phyloP scores from a whole-genome alignment of 192 early-diverging fungal species.

The Gaertneriomyces semiglobifer region DNA sequence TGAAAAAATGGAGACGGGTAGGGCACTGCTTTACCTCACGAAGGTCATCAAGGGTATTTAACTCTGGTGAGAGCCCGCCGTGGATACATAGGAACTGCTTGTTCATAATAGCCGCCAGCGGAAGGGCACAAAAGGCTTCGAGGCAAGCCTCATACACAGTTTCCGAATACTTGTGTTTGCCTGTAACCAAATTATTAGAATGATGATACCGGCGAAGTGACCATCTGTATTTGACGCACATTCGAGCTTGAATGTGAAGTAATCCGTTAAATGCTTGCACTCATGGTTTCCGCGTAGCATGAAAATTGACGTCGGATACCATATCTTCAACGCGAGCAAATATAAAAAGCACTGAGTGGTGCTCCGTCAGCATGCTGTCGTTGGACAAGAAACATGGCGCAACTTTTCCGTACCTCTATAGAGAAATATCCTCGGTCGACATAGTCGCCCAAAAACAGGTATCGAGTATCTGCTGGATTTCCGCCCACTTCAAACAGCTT shows the following conservation, averaged over 20 bases:
- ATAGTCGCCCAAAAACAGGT: constrained; percentile 95
- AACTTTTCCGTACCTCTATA: constrained; percentile 66
- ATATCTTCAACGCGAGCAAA: constrained; percentile 86
- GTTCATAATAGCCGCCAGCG: constrained; percentile 92
- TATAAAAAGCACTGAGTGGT: constrained; percentile 78
- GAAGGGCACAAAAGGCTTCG: constrained; percentile 86
- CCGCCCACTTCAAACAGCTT: constrained; percentile 98
- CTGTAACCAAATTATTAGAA: constrained; percentile 38
- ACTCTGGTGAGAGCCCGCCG: constrained; percentile 90
- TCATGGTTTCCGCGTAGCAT: constrained; percentile 96
- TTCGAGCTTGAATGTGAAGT: constrained; percentile 98
- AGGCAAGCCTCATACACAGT: constrained; percentile 87
- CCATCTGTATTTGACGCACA: constrained; percentile 49
- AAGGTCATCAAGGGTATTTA: constrained; percentile 89
- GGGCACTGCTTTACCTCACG: constrained; percentile 42
- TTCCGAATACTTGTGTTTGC: constrained; percentile 91
- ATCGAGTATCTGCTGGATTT: constrained; percentile 82
- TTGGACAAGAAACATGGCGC: neutral
- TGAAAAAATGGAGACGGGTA: constrained; percentile 1
- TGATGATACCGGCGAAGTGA: neutral
- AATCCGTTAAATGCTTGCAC: constrained; percentile 94
- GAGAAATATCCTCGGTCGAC: constrained; percentile 97
- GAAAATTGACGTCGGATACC: constrained; percentile 82
- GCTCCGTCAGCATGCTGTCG: neutral
- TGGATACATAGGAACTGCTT: constrained; percentile 95